Conservation (phyloP, 345 rosid species). For the Firmiana major region DNA sequence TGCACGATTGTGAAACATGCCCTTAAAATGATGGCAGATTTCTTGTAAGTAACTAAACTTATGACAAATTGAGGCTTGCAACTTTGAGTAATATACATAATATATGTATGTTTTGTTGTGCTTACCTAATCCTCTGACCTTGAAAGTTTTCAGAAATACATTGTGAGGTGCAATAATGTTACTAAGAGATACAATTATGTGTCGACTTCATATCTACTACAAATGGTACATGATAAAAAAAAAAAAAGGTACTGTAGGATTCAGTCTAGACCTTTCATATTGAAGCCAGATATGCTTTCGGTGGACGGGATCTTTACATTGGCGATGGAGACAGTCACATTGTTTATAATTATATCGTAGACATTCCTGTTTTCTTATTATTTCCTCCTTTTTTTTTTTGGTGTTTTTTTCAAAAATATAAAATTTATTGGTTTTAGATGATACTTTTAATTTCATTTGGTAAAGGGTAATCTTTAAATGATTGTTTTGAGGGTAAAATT, state of each 20-base stretch:
- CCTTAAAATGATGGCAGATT: constrained; percentile 10
- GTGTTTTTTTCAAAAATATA: not conserved
- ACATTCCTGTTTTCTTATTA: not conserved
- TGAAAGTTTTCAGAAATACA: constrained; percentile 1
- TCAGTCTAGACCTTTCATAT: not conserved
- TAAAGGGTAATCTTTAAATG: not conserved
- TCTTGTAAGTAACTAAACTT: constrained; percentile 12
- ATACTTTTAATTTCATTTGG: not conserved
- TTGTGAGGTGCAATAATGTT: constrained; percentile 1
- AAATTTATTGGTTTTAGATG: not conserved
- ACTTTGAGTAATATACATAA: constrained; percentile 20
- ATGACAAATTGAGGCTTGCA: constrained; percentile 5
- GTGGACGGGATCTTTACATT: not conserved
- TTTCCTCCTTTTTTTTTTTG: not conserved
- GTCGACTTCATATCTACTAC: not conserved
- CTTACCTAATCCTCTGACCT: not conserved
- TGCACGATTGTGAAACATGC: constrained; percentile 4
- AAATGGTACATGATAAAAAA: constrained; percentile 13
- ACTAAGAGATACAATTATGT: not conserved
- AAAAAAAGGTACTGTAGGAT: constrained; percentile 4
- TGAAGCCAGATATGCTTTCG: not conserved
- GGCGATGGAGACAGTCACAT: not conserved
- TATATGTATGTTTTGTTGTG: not conserved
- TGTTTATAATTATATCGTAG: not conserved
- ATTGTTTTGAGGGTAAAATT: not conserved